Evolutionary conservation across 2,329 filamentous ascomycete species (phyloP).

Genomic region (Trichoderma polysporum): DNA sequence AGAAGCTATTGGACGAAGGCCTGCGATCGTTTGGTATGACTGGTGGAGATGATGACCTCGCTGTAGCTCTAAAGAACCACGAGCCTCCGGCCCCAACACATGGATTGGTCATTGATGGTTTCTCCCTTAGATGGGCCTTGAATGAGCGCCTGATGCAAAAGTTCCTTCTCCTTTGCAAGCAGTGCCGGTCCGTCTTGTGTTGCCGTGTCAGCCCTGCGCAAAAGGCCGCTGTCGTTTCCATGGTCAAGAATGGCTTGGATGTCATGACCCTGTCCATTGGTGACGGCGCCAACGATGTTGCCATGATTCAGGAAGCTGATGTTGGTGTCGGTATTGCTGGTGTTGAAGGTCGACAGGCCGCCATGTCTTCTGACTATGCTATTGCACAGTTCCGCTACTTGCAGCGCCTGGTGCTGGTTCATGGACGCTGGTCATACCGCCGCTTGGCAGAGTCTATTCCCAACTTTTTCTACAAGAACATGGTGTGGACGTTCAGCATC

Average conservation of each 20-base stretch:
- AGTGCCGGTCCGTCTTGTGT: slow-evolving; percentile 94
- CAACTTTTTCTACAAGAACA: slow-evolving; percentile 99
- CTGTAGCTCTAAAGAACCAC: slow-evolving; percentile 75
- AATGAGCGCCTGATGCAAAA: slow-evolving; percentile 82
- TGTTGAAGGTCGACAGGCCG: slow-evolving; percentile 86
- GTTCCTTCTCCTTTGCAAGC: slow-evolving; percentile 92
- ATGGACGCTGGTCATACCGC: slow-evolving; percentile 95
- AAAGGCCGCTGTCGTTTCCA: slow-evolving; percentile 92
- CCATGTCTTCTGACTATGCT: slow-evolving; percentile 95
- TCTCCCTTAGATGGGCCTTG: slow-evolving; percentile 85
- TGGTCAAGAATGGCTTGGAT: slow-evolving; percentile 93
- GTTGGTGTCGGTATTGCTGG: slow-evolving; percentile 96
- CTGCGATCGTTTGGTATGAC: slow-evolving; percentile 73
- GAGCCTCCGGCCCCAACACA: slow-evolving; percentile 84
- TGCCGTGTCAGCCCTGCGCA: slow-evolving; percentile 96
- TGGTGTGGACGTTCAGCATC: slow-evolving; percentile 93
- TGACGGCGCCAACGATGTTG: slow-evolving; percentile 92
- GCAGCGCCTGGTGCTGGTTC: slow-evolving; percentile 79
- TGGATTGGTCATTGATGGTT: slow-evolving; percentile 91
- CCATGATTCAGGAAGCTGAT: slow-evolving; percentile 96
- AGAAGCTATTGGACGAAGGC: slow-evolving; percentile 71
- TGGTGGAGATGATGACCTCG: slow-evolving; percentile 82
- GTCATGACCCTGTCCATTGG: slow-evolving; percentile 95
- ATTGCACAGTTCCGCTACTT: slow-evolving; percentile 93
- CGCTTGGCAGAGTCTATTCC: slow-evolving; percentile 89